A percentile compares a stretch with the other conserved stretches of the same genome.
phyloP scores from a whole-genome alignment of 495 filamentous ascomycete genomes.

The Articulospora tetracladia region DNA sequence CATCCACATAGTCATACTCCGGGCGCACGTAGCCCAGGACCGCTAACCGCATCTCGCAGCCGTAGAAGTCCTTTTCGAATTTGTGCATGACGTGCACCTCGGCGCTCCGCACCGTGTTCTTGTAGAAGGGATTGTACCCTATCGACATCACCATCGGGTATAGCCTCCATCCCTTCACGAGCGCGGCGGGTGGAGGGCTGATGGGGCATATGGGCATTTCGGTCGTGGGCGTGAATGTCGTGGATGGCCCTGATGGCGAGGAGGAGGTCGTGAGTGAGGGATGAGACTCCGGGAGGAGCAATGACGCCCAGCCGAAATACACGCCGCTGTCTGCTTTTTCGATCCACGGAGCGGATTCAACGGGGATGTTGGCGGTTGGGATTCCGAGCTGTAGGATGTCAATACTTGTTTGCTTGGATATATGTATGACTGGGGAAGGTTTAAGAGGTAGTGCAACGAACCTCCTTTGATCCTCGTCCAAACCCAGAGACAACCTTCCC shows the following conservation, averaged over 20 bases:
- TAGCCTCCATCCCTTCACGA: constrained; percentile 38
- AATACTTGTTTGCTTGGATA: constrained; percentile 6
- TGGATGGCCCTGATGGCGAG: constrained; percentile 8
- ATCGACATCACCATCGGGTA: constrained; percentile 92
- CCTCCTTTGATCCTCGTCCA: constrained; percentile 87
- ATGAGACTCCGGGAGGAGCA: constrained; percentile 44
- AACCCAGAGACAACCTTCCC: constrained; percentile 90
- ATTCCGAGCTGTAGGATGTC: constrained; percentile 66
- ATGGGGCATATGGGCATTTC: background rate
- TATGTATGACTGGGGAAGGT: background rate
- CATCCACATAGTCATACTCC: constrained; percentile 80
- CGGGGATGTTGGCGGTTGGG: constrained; percentile 93
- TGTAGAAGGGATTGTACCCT: constrained; percentile 95
- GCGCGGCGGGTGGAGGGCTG: background rate
- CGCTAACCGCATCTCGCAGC: constrained; percentile 66
- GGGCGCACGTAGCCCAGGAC: constrained; percentile 85
- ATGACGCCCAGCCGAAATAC: constrained; percentile 85
- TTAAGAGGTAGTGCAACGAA: constrained; percentile 26
- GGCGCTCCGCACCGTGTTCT: constrained; percentile 74
- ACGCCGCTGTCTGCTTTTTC: constrained; percentile 69
- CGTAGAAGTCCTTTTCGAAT: constrained; percentile 81
- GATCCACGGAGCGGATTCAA: constrained; percentile 71
- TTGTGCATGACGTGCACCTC: constrained; percentile 88
- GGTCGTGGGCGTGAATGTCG: constrained; percentile 1
- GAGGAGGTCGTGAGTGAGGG: constrained; percentile 27